These are phyloP conservation scores for Aspergillus sp. DNA, from an alignment of 2,329 filamentous ascomycete species.

Conservation along the genomic window DNA sequence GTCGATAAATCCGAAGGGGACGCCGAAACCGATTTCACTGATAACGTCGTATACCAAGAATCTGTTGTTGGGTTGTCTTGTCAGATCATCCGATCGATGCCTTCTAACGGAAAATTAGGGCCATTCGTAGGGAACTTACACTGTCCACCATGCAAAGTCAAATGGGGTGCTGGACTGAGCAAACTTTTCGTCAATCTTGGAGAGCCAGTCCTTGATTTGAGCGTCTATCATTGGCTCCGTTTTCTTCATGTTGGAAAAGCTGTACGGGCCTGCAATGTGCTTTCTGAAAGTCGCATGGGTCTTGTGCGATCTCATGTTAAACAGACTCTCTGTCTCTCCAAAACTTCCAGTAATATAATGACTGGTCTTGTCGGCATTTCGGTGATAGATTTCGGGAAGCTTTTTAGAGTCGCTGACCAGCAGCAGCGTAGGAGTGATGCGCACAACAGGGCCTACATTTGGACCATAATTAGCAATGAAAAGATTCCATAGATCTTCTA, in stretches of 20 bases:
- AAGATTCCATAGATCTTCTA: neutral
- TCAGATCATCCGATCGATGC: neutral
- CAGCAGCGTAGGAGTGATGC: constrained; percentile 51
- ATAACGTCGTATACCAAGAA: constrained; percentile 57
- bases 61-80: constrained; percentile 9
- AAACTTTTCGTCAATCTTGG: constrained; percentile 45
- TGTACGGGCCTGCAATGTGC: constrained; percentile 52
- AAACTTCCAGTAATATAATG: constrained; percentile 57
- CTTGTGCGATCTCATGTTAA: constrained; percentile 53
- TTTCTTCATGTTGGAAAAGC: constrained; percentile 53
- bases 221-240: constrained; percentile 55
- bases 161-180: constrained; percentile 41
- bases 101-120: neutral
- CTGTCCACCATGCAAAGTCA: constrained; percentile 54
- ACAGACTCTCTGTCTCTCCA: constrained; percentile 51
- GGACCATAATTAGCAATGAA: neutral
- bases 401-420: constrained; percentile 50
- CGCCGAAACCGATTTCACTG: constrained; percentile 53
- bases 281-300: constrained; percentile 51
- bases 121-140: constrained; percentile 23
- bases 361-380: constrained; percentile 53
- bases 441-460: constrained; percentile 46
- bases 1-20: constrained; percentile 53
- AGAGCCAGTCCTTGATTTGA: constrained; percentile 48
- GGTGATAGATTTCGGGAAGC: constrained; percentile 53